Evolutionary conservation across 495 filamentous ascomycete species (phyloP).

Genomic region (Neurospora sp.): DNA sequence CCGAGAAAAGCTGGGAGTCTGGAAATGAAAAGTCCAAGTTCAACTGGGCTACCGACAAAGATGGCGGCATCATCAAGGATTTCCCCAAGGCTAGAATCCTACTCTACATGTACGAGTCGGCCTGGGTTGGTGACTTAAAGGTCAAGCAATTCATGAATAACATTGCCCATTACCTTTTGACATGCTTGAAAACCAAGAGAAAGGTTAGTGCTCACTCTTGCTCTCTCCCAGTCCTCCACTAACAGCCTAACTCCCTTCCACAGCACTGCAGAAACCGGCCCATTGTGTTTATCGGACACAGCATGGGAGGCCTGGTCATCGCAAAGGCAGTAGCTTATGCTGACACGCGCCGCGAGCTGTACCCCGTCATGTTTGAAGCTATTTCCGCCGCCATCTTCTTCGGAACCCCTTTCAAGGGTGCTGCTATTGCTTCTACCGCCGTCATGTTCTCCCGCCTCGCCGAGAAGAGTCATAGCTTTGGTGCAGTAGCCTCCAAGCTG

Average conservation of each 20-base stretch:
- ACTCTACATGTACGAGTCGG: not conserved
- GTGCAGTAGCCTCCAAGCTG: constrained; percentile 19
- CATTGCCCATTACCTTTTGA: constrained; percentile 5
- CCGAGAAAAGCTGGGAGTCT: not conserved
- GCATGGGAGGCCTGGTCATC: constrained; percentile 55
- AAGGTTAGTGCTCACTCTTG: not conserved
- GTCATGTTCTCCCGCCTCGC: constrained; percentile 20
- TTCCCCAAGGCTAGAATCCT: not conserved
- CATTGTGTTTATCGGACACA: constrained; percentile 36
- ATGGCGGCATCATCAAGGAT: not conserved
- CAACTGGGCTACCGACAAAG: not conserved
- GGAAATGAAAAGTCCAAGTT: not conserved
- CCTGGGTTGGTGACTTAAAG: not conserved
- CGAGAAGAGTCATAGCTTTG: constrained; percentile 14
- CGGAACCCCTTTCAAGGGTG: constrained; percentile 28
- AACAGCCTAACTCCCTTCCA: constrained; percentile 8
- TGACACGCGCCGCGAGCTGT: constrained; percentile 18
- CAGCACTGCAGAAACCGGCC: not conserved
- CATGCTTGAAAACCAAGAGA: not conserved
- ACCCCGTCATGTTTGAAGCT: constrained; percentile 24
- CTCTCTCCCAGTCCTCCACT: constrained; percentile 12
- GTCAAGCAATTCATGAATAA: constrained; percentile 3
- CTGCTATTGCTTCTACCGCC: constrained; percentile 17
- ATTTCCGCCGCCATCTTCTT: constrained; percentile 27
- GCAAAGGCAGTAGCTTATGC: constrained; percentile 21